Evolutionary conservation across 192 early-diverging fungal genomes (phyloP).

Genomic region (Phycomyces blakesleeanus): DNA sequence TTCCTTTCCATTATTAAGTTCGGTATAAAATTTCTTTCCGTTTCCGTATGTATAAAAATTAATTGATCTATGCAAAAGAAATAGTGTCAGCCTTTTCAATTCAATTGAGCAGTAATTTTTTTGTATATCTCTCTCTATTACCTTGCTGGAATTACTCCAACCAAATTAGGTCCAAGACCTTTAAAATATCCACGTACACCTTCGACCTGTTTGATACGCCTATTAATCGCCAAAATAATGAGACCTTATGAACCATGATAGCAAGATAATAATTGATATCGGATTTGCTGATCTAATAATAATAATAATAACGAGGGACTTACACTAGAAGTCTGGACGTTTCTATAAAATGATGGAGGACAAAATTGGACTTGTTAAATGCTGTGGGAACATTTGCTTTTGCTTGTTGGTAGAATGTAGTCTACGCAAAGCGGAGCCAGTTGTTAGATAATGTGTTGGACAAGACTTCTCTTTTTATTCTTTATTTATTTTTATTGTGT

Average conservation of each 20-base stretch:
- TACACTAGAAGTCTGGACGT: constrained; percentile 47
- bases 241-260: no score
- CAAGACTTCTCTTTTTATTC: not conserved
- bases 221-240: constrained; percentile 15
- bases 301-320: no score
- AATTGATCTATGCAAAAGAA: constrained; percentile 60
- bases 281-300: no score
- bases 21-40: constrained; percentile 75
- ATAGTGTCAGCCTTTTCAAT: not conserved
- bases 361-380: constrained; percentile 21
- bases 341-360: constrained; percentile 48
- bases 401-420: constrained; percentile 35
- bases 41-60: constrained; percentile 93
- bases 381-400: constrained; percentile 3
- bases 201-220: constrained; percentile 65
- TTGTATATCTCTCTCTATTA: no score
- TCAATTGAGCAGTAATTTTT: not conserved
- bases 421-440: constrained; percentile 14
- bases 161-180: constrained; percentile 89
- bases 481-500: no score
- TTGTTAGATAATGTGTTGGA: not conserved
- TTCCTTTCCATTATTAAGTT: constrained; percentile 74
- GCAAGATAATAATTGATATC: no score
- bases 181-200: constrained; percentile 87
- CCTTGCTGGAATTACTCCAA: constrained; percentile 93